Evolutionary conservation across 2,329 filamentous ascomycete genomes (phyloP).

Genomic region (Teratosphaeria nubilosa): DNA sequence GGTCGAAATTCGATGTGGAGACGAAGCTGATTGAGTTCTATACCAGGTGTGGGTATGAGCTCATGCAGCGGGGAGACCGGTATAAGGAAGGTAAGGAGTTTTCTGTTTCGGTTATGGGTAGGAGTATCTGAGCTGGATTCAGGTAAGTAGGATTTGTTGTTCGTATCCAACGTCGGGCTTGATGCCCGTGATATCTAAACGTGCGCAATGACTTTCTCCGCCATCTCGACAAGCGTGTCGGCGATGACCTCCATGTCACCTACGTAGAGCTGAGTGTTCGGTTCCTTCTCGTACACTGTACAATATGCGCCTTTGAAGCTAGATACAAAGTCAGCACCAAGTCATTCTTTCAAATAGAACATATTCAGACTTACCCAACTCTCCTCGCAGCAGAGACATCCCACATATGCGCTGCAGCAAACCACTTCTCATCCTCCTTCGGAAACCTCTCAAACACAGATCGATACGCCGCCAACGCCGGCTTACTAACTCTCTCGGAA

Average conservation of each 20-base stretch:
- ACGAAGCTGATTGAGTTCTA: too few relatives aligned
- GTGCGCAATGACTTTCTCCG: slow-evolving; percentile 1
- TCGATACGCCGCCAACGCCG: slow-evolving; percentile 38
- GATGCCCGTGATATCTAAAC: not conserved
- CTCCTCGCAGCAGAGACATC: slow-evolving; percentile 44
- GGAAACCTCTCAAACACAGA: slow-evolving; percentile 35
- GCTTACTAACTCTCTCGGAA: slow-evolving; percentile 39
- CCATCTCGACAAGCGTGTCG: not conserved
- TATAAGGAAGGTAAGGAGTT: not conserved
- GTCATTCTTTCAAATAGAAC: not conserved
- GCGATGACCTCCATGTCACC: slow-evolving; percentile 1
- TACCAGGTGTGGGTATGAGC: too few relatives aligned
- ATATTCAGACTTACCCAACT: slow-evolving; percentile 27
- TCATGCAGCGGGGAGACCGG: too few relatives aligned
- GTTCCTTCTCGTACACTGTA: slow-evolving; percentile 43
- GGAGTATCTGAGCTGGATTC: not conserved
- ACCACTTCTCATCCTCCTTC: slow-evolving; percentile 37
- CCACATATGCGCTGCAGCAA: slow-evolving; percentile 52
- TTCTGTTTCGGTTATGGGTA: not conserved
- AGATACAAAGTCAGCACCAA: not conserved
- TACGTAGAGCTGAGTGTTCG: slow-evolving; percentile 41
- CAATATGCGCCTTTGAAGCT: slow-evolving; percentile 45
- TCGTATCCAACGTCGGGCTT: not conserved
- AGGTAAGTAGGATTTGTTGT: not conserved
- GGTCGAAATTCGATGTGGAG: too few relatives aligned